Base-by-base conservation (phyloP, 345 rosid species). In the Limnanthes douglasii region DNA sequence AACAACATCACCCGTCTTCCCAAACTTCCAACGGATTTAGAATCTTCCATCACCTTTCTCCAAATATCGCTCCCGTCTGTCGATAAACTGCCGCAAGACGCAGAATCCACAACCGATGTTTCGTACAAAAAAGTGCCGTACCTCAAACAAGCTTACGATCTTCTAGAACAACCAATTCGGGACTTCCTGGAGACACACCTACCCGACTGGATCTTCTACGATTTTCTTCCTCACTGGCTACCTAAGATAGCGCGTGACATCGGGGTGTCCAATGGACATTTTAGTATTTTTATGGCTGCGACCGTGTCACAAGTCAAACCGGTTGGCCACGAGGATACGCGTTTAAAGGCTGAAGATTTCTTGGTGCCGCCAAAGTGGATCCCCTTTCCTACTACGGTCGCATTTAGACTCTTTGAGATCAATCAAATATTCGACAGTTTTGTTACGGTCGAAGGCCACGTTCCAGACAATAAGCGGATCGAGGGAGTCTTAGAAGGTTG, bases 71-170 rank as follows among this genome's bases (percentile, higher is more conserved):
- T 61, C 25, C 68, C 68, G n/a, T 41, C 0, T 4, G 26, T 35
- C 1, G 31, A 47, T 2, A 53, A 53, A 47, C 49, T 66, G 3
- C 65, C 55, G 0, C 34, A 42, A n/a, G 12, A 33, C 8, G 62
- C 54, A 4, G 68, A 66, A 13, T 39, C 62, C 53, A 50, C 65
- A 11, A 1, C 22, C 7, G 68, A 53, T 11, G 1, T 53, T 9
- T 49, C 62, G 0, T 11, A 4, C 5, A 0, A 42, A 15, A 33
- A 42, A 24, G 44, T 41, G 4, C 58, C 39, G 11, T 17, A 18
- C 9, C 72, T 66, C 30, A 66, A 61, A 18, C 36, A 49, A 6
- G 60, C 62, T 4, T 50, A 27, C 6, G 61, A 61, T 15, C 17
- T 25, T 7, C 46, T 61, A 11, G 28, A 41, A 2, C 18, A 24